A percentile compares a stretch with the other conserved stretches of the same genome.
Evolutionary conservation across 371 early-diverging fungal species (phyloP).

Genomic region (Ordospora colligata): DNA sequence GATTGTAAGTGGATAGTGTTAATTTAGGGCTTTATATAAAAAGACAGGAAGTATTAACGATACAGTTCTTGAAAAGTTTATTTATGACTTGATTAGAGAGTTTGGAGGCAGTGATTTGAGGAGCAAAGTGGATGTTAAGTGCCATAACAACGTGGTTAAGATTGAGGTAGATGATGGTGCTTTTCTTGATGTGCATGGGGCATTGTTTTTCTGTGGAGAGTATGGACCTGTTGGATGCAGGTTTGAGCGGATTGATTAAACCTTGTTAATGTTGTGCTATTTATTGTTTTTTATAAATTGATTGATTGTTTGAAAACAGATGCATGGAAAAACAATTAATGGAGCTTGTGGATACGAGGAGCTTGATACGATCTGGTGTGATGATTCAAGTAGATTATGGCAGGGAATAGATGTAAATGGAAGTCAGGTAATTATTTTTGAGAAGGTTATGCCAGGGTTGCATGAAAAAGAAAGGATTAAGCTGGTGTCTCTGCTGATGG

Average conservation of each 20-base stretch:
- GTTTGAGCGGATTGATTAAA: constrained; percentile 11
- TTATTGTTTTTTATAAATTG: background rate
- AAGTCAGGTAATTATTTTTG: background rate
- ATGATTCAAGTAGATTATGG: background rate
- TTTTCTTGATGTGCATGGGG: background rate
- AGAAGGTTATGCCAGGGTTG: background rate
- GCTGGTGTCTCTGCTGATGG: no score
- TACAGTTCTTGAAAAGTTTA: background rate
- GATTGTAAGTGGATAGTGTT: constrained; percentile 12
- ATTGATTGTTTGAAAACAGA: constrained; percentile 13
- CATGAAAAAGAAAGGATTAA: no score
- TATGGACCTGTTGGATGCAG: constrained; percentile 9
- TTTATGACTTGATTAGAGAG: background rate
- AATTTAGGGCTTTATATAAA: background rate
- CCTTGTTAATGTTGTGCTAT: background rate
- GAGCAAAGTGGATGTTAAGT: background rate
- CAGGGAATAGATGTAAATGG: background rate
- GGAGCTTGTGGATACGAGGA: background rate
- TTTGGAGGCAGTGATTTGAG: constrained; percentile 21
- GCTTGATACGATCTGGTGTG: background rate
- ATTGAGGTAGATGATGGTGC: background rate
- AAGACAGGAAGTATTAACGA: background rate
- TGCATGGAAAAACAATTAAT: background rate
- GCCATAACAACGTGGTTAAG: background rate
- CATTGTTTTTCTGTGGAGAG: constrained; percentile 13